Conservation (phyloP, 2,329 filamentous ascomycete species). For the Apiospora phragmitis region DNA sequence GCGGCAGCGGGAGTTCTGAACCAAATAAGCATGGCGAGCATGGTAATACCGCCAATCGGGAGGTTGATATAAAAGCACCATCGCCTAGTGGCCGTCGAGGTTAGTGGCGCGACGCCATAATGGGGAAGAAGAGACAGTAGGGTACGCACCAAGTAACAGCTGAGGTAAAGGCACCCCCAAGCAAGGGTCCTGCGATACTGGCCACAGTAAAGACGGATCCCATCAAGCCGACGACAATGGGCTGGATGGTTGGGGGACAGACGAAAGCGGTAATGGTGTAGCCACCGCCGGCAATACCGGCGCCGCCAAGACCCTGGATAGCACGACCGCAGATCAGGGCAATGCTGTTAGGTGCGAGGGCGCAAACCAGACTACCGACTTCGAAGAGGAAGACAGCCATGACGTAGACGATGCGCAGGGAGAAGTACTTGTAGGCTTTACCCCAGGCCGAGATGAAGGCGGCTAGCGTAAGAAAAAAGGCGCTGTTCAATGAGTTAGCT, state of each 20-base stretch:
- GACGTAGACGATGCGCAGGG: constrained; percentile 22
- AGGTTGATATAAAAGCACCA: constrained; percentile 26
- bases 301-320: constrained; percentile 37
- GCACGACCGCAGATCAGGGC: constrained; percentile 40
- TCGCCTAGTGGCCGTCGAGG: not conserved
- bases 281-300: constrained; percentile 36
- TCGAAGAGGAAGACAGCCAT: constrained; percentile 22
- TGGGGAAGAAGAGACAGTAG: not conserved
- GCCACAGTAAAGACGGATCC: constrained; percentile 40
- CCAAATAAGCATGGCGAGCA: constrained; percentile 24
- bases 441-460: constrained; percentile 7
- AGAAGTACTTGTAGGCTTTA: not conserved
- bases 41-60: constrained; percentile 19
- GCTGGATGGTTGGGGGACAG: constrained; percentile 38
- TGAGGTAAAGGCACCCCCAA: constrained; percentile 30
- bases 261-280: constrained; percentile 29
- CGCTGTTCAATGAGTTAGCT: too few relatives aligned
- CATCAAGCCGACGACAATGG: constrained; percentile 38
- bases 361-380: not conserved
- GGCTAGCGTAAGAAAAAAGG: constrained; percentile 5
- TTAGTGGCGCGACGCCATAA: not conserved
- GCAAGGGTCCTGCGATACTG: constrained; percentile 21
- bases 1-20: constrained; percentile 24
- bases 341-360: constrained; percentile 29
- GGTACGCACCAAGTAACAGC: constrained; percentile 28